Evolutionary conservation across 768 basidiomycete species (phyloP).

Genomic region (Phlebiopsis flavidoalba): DNA sequence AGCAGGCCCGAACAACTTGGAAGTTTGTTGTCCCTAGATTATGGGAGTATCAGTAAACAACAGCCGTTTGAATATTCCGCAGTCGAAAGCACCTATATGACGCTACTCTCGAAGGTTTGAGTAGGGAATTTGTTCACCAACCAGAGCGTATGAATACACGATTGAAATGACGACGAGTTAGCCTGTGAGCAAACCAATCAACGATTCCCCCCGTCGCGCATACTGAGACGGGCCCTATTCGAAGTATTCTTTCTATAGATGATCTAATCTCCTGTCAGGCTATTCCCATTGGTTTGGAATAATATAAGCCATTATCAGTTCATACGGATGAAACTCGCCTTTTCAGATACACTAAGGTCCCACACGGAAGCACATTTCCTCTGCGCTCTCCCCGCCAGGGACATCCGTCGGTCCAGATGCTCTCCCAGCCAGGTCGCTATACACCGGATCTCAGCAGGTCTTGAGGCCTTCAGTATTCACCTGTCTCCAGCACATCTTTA

Average conservation of each 20-base stretch:
- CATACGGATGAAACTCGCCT: slow-evolving; percentile 37
- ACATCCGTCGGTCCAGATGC: slow-evolving; percentile 90
- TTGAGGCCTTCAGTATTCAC: slow-evolving; percentile 84
- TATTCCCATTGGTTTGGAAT: not conserved
- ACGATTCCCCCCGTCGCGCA: slow-evolving; percentile 82
- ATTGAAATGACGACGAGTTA: no score
- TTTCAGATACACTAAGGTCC: slow-evolving; percentile 69
- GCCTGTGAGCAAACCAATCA: slow-evolving; percentile 90
- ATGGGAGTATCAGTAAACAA: not conserved
- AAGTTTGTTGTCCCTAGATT: slow-evolving; percentile 68
- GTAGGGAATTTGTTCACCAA: slow-evolving; percentile 72
- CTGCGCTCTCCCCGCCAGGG: slow-evolving; percentile 82
- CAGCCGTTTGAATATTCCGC: not conserved
- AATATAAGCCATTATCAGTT: not conserved
- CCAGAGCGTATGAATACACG: slow-evolving; percentile 74
- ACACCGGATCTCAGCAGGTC: slow-evolving; percentile 70
- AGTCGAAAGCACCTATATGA: not conserved
- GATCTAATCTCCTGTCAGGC: slow-evolving; percentile 58
- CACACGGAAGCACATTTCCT: slow-evolving; percentile 75
- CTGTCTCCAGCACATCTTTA: slow-evolving; percentile 90
- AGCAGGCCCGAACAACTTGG: slow-evolving; percentile 80
- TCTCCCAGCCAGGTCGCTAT: slow-evolving; percentile 58
- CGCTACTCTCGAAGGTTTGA: slow-evolving; percentile 52
- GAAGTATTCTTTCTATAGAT: slow-evolving; percentile 64
- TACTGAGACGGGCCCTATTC: slow-evolving; percentile 62